These are phyloP conservation scores for Actinomucor elegans DNA, from an alignment of 371 early-diverging fungal species.

Conservation along the genomic window DNA sequence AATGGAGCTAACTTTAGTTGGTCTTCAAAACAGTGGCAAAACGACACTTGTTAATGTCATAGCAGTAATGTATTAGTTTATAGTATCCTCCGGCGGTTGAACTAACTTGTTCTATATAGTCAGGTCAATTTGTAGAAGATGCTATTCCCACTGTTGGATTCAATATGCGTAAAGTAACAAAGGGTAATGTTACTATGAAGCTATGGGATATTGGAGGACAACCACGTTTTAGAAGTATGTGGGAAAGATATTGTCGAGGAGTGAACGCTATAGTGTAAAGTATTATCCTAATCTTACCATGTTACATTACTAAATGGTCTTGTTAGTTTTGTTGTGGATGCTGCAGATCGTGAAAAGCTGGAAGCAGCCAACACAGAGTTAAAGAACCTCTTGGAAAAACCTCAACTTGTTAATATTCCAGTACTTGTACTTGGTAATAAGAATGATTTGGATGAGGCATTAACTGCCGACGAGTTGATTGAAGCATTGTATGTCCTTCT, in stretches of 20 bases:
- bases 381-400: conserved; percentile 87
- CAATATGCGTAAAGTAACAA: conserved; percentile 96
- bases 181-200: conserved; percentile 95
- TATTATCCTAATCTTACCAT: not conserved
- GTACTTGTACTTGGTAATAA: conserved; percentile 99
- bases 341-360: conserved; percentile 91
- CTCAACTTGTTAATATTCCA: conserved; percentile 90
- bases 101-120: conserved; percentile 42
- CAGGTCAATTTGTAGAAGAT: conserved; percentile 94
- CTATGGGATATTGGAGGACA: conserved; percentile 99
- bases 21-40: conserved; percentile 97
- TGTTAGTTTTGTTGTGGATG: conserved; percentile 91
- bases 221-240: conserved; percentile 95
- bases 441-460: conserved; percentile 93
- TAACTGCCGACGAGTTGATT: conserved; percentile 90
- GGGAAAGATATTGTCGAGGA: conserved; percentile 95
- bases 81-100: too few species aligned
- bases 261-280: conserved; percentile 98
- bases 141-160: conserved; percentile 98
- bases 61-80: conserved; percentile 67
- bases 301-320: too few species aligned
- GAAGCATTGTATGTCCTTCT: conserved; percentile 73
- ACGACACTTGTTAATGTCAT: conserved; percentile 97
- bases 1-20: conserved; percentile 98
- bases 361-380: conserved; percentile 92